These are phyloP conservation scores for Eucalyptus urophylla DNA, from an alignment of 345 rosid genomes.

Conservation along the genomic window DNA sequence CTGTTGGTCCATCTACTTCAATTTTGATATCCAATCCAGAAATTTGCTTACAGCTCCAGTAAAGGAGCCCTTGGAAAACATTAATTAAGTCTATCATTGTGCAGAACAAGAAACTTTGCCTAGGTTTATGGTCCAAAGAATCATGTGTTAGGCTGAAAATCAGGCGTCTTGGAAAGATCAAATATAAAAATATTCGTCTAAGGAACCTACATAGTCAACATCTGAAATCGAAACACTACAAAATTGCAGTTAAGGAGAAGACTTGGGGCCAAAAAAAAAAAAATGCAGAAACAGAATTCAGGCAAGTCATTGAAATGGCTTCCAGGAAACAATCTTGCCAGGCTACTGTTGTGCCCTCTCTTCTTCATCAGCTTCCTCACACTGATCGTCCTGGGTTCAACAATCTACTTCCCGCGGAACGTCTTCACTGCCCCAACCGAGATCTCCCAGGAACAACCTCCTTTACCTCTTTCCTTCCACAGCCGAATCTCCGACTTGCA, in stretches of 20 bases:
- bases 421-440: background rate
- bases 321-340: background rate
- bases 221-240: background rate
- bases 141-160: background rate
- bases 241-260: background rate
- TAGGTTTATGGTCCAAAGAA: background rate
- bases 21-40: background rate
- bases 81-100: background rate
- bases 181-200: background rate
- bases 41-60: background rate
- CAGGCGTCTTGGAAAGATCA: slow-evolving; percentile 1
- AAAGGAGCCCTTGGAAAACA: background rate
- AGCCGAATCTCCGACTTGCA: slow-evolving; percentile 26
- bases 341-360: slow-evolving; percentile 6
- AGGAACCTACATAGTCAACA: background rate
- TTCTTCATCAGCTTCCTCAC: slow-evolving; percentile 13
- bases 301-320: slow-evolving; percentile 12
- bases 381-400: slow-evolving; percentile 6
- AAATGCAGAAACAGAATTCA: slow-evolving; percentile 20
- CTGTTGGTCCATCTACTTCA: background rate
- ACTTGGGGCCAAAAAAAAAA: background rate
- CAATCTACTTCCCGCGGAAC: slow-evolving; percentile 1
- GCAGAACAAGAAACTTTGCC: background rate
- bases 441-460: background rate
- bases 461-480: slow-evolving; percentile 7